These are phyloP conservation scores for Moniliella sp. DNA, from an alignment of 1,284 basidiomycete species.

Conservation along the genomic window DNA sequence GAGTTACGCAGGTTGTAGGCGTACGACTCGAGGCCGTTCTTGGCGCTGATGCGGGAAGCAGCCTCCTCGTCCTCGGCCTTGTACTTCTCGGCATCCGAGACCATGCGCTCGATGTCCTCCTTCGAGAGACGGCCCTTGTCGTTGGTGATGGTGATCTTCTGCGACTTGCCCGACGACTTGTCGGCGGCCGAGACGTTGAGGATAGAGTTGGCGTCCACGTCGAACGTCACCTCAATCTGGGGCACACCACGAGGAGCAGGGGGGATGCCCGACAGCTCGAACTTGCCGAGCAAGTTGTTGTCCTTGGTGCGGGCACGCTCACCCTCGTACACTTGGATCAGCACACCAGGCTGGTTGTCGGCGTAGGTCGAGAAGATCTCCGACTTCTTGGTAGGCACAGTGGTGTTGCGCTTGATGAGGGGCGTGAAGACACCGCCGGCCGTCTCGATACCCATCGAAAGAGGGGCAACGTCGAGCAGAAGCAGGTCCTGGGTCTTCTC, in stretches of 20 bases:
- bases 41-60: slow-evolving; percentile 53
- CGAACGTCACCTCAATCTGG: slow-evolving; percentile 93
- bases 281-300: slow-evolving; percentile 90
- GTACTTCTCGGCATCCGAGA: slow-evolving; percentile 47
- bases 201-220: slow-evolving; percentile 95
- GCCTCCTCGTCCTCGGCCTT: slow-evolving; percentile 45
- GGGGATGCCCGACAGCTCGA: slow-evolving; percentile 74
- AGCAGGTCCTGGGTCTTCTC: slow-evolving; percentile 94
- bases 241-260: slow-evolving; percentile 86
- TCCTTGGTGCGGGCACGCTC: slow-evolving; percentile 96
- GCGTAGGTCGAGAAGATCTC: slow-evolving; percentile 71
- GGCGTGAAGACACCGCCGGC: slow-evolving; percentile 96
- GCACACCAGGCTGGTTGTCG: slow-evolving; percentile 30
- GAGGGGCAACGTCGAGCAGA: slow-evolving; percentile 82
- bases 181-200: slow-evolving; percentile 84
- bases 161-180: slow-evolving; percentile 91
- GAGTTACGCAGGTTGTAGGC: slow-evolving; percentile 84
- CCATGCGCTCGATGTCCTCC: slow-evolving; percentile 97
- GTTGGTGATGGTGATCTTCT: slow-evolving; percentile 81
- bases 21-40: slow-evolving; percentile 66
- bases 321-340: slow-evolving; percentile 72
- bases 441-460: slow-evolving; percentile 89
- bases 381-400: slow-evolving; percentile 88
- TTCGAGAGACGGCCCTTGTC: slow-evolving; percentile 94
- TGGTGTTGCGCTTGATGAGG: slow-evolving; percentile 92